Evolutionary conservation across 352 stramenopile species (phyloP).

Genomic region (Phytophthora tubulina): DNA sequence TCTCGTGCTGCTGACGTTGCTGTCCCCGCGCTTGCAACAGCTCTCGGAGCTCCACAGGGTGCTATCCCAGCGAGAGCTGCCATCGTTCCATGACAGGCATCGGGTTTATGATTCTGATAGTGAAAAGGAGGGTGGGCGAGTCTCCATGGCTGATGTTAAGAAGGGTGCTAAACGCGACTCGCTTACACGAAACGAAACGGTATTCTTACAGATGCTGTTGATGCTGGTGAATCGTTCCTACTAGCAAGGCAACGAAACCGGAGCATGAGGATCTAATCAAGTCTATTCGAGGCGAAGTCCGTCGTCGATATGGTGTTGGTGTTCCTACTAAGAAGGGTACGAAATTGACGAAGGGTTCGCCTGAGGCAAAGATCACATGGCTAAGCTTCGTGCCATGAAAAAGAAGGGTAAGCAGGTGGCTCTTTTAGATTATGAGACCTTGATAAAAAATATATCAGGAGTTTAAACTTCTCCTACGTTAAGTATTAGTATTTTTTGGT

Average conservation of each 20-base stretch:
- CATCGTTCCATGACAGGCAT: conserved; percentile 2
- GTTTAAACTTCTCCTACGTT: no score
- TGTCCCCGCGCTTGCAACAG: conserved; percentile 8
- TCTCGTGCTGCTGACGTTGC: not conserved
- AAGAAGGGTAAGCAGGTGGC: not conserved
- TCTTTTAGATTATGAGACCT: conserved; percentile 22
- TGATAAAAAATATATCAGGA: no score
- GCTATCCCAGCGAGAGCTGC: conserved; percentile 12
- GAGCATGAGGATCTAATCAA: conserved; percentile 26
- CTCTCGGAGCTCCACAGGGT: not conserved
- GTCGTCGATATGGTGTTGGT: conserved; percentile 20
- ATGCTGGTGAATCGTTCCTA: conserved; percentile 5
- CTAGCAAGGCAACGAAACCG: conserved; percentile 18
- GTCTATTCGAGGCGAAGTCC: not conserved
- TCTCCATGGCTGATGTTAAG: conserved; percentile 12
- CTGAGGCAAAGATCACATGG: conserved; percentile 19
- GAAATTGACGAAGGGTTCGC: not conserved
- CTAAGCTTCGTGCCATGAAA: conserved; percentile 6
- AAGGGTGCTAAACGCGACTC: not conserved
- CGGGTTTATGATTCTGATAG: conserved; percentile 16
- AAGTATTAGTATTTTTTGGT: no score
- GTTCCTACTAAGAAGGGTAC: no score
- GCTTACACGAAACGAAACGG: conserved; percentile 19
- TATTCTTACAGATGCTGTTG: conserved; percentile 12
- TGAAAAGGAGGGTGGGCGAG: conserved; percentile 6